These are phyloP conservation scores for Bremia lactucae DNA, from an alignment of 352 stramenopile species.

Conservation along the genomic window DNA sequence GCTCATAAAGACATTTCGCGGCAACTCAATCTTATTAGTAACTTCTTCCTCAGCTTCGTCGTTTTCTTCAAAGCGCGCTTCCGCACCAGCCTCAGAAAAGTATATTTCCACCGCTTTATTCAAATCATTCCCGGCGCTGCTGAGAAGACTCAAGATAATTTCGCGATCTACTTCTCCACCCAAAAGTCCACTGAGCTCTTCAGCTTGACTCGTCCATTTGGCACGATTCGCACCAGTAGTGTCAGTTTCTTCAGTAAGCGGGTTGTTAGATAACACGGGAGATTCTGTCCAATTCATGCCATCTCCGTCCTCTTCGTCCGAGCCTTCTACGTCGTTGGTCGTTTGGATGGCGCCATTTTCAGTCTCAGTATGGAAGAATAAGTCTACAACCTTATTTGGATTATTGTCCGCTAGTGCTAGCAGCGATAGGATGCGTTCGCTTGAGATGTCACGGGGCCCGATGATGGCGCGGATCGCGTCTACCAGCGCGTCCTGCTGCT, in stretches of 20 bases:
- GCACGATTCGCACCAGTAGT: neutral
- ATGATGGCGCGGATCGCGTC: slow-evolving; percentile 74
- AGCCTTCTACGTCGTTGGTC: slow-evolving; percentile 44
- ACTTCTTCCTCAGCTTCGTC: slow-evolving; percentile 33
- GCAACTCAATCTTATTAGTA: neutral
- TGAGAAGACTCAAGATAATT: slow-evolving; percentile 42
- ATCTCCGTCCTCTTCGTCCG: slow-evolving; percentile 25
- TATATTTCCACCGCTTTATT: slow-evolving; percentile 74
- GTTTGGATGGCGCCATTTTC: slow-evolving; percentile 27
- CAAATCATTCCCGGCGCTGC: slow-evolving; percentile 57
- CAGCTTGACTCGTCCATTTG: slow-evolving; percentile 34
- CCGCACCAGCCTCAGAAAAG: slow-evolving; percentile 50
- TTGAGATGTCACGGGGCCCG: slow-evolving; percentile 44
- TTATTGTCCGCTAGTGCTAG: slow-evolving; percentile 51
- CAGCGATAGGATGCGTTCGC: slow-evolving; percentile 54
- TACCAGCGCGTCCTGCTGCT: slow-evolving; percentile 58
- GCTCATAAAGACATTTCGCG: too few relatives aligned
- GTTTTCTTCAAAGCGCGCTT: slow-evolving; percentile 30
- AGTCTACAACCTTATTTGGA: slow-evolving; percentile 73
- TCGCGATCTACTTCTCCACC: slow-evolving; percentile 50
- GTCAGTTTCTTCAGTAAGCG: slow-evolving; percentile 4
- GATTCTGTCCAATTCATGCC: slow-evolving; percentile 14
- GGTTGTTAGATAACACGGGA: slow-evolving; percentile 7
- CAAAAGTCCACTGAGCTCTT: slow-evolving; percentile 60
- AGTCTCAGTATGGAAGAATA: slow-evolving; percentile 63